Base-by-base conservation (phyloP, 139 green algal species). In the Tetradesmus lagerheimii region DNA sequence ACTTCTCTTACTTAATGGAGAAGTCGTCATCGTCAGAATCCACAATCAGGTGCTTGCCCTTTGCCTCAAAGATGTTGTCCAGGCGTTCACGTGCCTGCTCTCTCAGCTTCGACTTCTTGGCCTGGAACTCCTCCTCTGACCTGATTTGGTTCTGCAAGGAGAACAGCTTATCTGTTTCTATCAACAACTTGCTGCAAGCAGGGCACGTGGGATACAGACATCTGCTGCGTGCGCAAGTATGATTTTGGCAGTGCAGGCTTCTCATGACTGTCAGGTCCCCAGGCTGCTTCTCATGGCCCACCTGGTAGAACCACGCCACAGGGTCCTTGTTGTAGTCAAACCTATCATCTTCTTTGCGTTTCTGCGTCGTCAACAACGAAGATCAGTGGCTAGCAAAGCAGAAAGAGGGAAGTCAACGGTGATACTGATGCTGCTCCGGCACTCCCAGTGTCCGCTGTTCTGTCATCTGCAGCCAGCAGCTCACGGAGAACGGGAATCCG, bases 101-200 rank as follows among this genome's bases (percentile, higher is more conserved):
- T 1, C 91, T 71, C 31, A 94, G 71, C 4, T 82, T 43, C 0
- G 82, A 75, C 71, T 94, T 94, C 82, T 89, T 90, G 29, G 86
- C 91, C 34, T 93, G 88, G 35, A 94, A 94, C 29, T 95, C 90
- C 45, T 91, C 80, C 77, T 94, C 92, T 29, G 37, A 88, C n/a
- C 82, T 80, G 75, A 91, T 91, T 38, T 94, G 92, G 79, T 92
- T 91, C 78, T 93, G 89, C 71, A 91, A 92, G 78, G 91, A 93
- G 90, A 41, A 23, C 9, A 37, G 11, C 8, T 23, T 39, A n/a
- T n/a, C n/a, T 62, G 8, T 50, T 50, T 4, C 43, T 8, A 8
- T 50, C 43, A 50, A 50, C 8, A 4, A 50, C 8, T 50, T 50
- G 43, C 43, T 50, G 43, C 43, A 50, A 50, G 43, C 43, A 8